Conservation (phyloP, 163 green algal genomes). For the Picocystis sp. region DNA sequence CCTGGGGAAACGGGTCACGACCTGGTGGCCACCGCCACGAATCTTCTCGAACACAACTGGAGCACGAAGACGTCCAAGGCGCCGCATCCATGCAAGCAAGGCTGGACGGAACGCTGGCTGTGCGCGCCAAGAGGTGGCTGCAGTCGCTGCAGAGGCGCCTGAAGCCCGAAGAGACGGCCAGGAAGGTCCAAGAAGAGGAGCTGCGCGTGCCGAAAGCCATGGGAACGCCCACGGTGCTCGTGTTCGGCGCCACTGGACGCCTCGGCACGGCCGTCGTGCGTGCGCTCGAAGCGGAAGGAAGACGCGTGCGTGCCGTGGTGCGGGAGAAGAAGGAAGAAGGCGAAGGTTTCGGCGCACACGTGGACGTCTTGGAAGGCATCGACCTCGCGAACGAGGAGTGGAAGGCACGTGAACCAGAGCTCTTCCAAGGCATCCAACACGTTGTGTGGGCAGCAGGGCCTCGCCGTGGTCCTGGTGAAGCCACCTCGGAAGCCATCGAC, state of each 20-base stretch:
- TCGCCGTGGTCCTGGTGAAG: background rate
- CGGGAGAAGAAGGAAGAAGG: slow-evolving; percentile 26
- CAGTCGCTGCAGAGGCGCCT: too few relatives aligned
- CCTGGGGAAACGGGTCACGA: too few relatives aligned
- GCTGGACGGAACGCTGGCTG: too few relatives aligned
- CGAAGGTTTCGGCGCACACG: slow-evolving; percentile 11
- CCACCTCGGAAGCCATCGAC: too few relatives aligned
- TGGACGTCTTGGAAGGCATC: slow-evolving; percentile 17
- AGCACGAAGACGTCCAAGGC: too few relatives aligned
- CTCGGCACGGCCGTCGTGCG: slow-evolving; percentile 39
- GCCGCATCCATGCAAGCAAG: too few relatives aligned
- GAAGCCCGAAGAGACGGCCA: too few relatives aligned
- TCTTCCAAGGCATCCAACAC: slow-evolving; percentile 61
- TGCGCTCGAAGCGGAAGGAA: slow-evolving; percentile 23
- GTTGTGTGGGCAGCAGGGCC: slow-evolving; percentile 24
- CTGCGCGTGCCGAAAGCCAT: too few relatives aligned
- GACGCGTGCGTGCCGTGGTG: slow-evolving; percentile 49
- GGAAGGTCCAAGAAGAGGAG: too few relatives aligned
- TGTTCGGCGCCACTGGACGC: slow-evolving; percentile 54
- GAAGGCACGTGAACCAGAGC: slow-evolving; percentile 25
- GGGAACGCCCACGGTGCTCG: slow-evolving; percentile 31
- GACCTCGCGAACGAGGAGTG: slow-evolving; percentile 42
- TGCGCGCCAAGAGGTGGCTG: too few relatives aligned
- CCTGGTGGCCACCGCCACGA: too few relatives aligned
- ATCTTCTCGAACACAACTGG: too few relatives aligned